Evolutionary conservation across 257 asterid genomes (phyloP), one percentile per base, ranked within the genome.

Genomic region (Lavandula angustifolia): DNA sequence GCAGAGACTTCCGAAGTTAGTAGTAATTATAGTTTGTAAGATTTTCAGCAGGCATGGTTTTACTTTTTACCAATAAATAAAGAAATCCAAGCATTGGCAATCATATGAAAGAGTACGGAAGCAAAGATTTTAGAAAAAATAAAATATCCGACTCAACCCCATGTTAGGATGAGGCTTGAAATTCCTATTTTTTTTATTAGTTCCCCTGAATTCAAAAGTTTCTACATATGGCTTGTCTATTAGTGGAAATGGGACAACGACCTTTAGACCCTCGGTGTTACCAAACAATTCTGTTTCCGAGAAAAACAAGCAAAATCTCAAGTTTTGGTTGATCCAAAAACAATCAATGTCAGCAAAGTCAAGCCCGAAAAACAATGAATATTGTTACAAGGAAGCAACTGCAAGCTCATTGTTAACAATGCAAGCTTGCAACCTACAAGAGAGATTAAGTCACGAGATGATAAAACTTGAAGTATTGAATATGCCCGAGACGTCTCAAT

Each of bases 1-100:
- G 35, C 31, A 63, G 63, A 29, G 46, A 62, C 38, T 54, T 58
- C 31, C 38, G 3, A 44, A n/a, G 42, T 73, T 66, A 66, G 66
- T 52, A 13, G 44, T 6, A 12, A 44, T 46, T 43, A 58, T 38
- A 9, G 12, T 46, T 29, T 8, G 40, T 0, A 42, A 38, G 33
- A 4, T 55, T 72, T 55, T 17, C 13, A 52, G 72, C 17, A 11
- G 31, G 53, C 27, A 22, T 1, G 27, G 1, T 22, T 22, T 22
- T 22, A 22, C 27, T 22, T 22, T 22, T 22, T 22, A 22, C 2
- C 27, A 22, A 22, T 22, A 22, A 22, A 22, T 22, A 22, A 22
- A 22, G 27, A 22, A 22, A 22, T 22, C 27, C 27, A 22, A 22
- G 27, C 27, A 22, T 22, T 22, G 27, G 27, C 27, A 22, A 22